Evolutionary conservation across 441 rosid genomes (phyloP), one percentile per base, ranked within the genome.

Genomic region (Pelargonium citronellum): DNA sequence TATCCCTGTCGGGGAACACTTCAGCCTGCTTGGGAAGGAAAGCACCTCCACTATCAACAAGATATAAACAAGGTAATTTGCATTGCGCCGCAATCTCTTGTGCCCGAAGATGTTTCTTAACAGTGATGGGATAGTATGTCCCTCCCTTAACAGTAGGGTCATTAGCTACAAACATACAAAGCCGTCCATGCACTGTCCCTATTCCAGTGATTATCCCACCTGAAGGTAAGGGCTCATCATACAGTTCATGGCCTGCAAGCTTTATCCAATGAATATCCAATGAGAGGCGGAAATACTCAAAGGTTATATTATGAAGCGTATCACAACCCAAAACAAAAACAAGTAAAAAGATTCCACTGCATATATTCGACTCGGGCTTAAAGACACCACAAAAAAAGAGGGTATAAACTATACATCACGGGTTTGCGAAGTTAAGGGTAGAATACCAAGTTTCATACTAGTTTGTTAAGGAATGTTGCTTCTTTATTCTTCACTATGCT

Each of bases 111-210:
- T 94, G 99, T 81, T 94, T 94, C 86, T 94, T 94, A 69, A 94
- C 87, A 5, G 97, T 94, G 68, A 94, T 90, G 53, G 99, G 99
- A 76, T 85, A 94, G 79, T 91, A 91, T 60, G 99, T 91, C 64
- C 99, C 99, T 70, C 99, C 99, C 80, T 94, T 94, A 1, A 91
- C 97, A 34, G 99, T 94, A 74, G 99, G 95, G 61, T 94, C 99
- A 79, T 94, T 94, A 62, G 95, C 99, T 80, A 91, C 85, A 78
- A 94, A 91, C 95, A 91, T 94, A 67, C 97, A 94, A 75, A 94
- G 92, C 58, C 83, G 88, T n/a, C 97, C 99, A 68, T 94, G 96
- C 75, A 91, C 90, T 4, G 95, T 87, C 74, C 99, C 97, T 49
- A 91, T 87, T 37, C 99, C 99, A 22, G 97, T 90, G 76, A 94